Conservation (phyloP, 805 yeast genomes). For the Nakazawaea ambrosiae region DNA sequence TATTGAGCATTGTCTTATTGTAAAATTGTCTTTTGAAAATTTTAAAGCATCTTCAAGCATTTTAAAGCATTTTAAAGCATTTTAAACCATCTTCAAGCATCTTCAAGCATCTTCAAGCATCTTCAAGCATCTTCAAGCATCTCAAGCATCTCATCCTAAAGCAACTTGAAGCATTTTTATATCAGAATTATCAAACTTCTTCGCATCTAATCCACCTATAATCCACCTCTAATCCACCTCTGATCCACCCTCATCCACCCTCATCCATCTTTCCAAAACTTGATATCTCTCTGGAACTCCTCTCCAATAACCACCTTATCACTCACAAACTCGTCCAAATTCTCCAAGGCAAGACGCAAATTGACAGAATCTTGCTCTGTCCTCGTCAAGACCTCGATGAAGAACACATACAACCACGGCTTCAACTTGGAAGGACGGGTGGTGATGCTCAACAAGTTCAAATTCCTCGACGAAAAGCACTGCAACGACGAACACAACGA, state of each 20-base stretch:
- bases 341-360: slow-evolving; percentile 28
- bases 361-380: slow-evolving; percentile 22
- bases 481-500: slow-evolving; percentile 61
- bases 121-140: too few species aligned
- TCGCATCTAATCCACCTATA: too few species aligned
- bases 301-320: slow-evolving; percentile 53
- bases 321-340: slow-evolving; percentile 36
- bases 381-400: slow-evolving; percentile 58
- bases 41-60: too few species aligned
- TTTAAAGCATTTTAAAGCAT: too few species aligned
- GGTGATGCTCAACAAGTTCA: slow-evolving; percentile 65
- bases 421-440: slow-evolving; percentile 66
- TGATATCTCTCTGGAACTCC: slow-evolving; percentile 9
- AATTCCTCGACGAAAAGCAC: slow-evolving; percentile 43
- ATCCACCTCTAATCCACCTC: too few species aligned
- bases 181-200: too few species aligned
- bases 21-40: too few species aligned
- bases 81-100: too few species aligned
- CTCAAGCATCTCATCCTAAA: too few species aligned
- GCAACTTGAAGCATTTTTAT: too few species aligned
- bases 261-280: slow-evolving; percentile 9
- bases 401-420: slow-evolving; percentile 80
- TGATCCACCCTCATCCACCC: not conserved
- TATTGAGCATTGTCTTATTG: too few species aligned
- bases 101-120: too few species aligned